Evolutionary conservation across 352 stramenopile species (phyloP).

Genomic region (Phytophthora sansomeana): DNA sequence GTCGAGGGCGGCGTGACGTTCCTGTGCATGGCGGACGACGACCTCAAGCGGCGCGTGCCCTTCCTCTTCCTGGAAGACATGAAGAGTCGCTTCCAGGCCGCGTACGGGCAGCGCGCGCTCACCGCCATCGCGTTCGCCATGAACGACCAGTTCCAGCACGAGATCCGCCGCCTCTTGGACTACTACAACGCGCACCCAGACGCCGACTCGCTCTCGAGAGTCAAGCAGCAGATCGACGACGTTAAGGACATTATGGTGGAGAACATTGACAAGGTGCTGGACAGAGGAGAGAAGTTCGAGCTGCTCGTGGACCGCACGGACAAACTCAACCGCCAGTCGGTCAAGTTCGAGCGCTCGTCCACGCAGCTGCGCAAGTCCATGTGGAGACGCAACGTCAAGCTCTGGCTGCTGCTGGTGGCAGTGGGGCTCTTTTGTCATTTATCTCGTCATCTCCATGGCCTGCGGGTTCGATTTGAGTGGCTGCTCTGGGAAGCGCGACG

Average conservation of each 20-base stretch:
- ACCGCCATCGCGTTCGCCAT: constrained; percentile 98
- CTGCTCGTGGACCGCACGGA: constrained; percentile 93
- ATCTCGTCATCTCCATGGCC: constrained; percentile 89
- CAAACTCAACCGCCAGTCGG: constrained; percentile 96
- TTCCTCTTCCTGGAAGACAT: constrained; percentile 99
- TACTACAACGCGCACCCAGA: constrained; percentile 91
- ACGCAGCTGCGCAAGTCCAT: constrained; percentile 87
- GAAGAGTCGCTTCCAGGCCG: constrained; percentile 90
- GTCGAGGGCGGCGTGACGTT: constrained; percentile 96
- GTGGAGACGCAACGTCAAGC: constrained; percentile 91
- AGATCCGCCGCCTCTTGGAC: constrained; percentile 92
- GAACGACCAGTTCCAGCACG: constrained; percentile 97
- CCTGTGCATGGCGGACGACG: constrained; percentile 98
- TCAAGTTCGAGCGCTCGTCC: constrained; percentile 95
- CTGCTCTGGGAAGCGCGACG: constrained; percentile 67
- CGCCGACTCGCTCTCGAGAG: constrained; percentile 91
- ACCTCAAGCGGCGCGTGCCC: constrained; percentile 95
- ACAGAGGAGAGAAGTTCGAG: constrained; percentile 99
- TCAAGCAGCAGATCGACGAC: constrained; percentile 97
- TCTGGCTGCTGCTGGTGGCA: constrained; percentile 81
- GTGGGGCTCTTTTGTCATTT: constrained; percentile 86
- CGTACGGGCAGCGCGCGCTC: constrained; percentile 80
- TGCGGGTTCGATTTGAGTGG: constrained; percentile 88
- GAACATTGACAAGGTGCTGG: constrained; percentile 99
- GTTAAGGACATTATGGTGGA: constrained; percentile 99